Evolutionary conservation across 1,139 yeast species (phyloP), one percentile per base, ranked within the genome.

Genomic region (Pichia sp.): DNA sequence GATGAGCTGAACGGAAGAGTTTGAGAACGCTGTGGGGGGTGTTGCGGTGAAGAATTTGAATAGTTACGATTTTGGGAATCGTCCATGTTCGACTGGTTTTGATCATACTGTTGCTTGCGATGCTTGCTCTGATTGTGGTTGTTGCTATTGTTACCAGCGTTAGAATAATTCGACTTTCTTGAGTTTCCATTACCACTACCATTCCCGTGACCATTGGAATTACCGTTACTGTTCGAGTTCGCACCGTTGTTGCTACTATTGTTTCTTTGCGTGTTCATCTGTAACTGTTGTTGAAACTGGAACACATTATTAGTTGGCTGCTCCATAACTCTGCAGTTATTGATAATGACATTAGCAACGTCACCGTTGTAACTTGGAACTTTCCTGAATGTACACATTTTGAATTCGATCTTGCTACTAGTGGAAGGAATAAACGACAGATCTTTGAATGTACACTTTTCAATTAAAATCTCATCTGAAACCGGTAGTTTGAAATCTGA

Each of bases 301-400:
- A 60, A 59, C 12, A 58, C 49, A 43, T 59, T 58, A 46, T 61
- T 60, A 31, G 61, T 60, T 42, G 61, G 60, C 51, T 60, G 65
- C 47, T 63, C 66, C 64, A 62, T 62, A 22, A 63, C 63, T 51
- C 66, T 56, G 49, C 66, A 62, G 40, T 62, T 60, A 44, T 61
- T 60, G 22, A 62, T 60, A 3, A 58, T 45, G 22, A 63, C 59
- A 48, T 62, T 62, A 13, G 61, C 54, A 22, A 62, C 58, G 49
- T 59, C 60, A 28, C 65, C 65, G 43, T 57, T 55, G 45, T 62
- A 63, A 26, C 55, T 54, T 28, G 66, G 66, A 22, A 62, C 45
- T 51, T 60, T 62, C 40, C 65, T 54, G 40, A 63, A 63, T n/a
- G 66, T 62, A 48, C 66, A 63, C 66, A 63, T 62, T 54, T 62